Evolutionary conservation across 345 rosid genomes (phyloP).

Genomic region (Arabidopsis arenosa): DNA sequence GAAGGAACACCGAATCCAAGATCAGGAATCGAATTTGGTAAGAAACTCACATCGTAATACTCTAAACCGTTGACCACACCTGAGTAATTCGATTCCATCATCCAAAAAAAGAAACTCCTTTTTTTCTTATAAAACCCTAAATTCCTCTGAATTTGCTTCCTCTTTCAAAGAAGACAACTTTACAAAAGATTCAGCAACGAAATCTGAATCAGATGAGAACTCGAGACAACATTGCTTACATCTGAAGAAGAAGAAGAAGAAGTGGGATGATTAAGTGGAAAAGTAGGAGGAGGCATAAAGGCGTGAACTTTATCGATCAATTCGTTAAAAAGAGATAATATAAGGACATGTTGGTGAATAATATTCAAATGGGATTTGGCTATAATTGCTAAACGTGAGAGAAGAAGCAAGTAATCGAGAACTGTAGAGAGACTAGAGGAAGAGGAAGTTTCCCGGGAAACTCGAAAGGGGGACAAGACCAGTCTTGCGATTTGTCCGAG

Average conservation of each 20-base stretch:
- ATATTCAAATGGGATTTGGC: background rate
- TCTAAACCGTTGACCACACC: conserved; percentile 41
- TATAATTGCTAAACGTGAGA: conserved; percentile 22
- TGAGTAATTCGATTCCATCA: conserved; percentile 40
- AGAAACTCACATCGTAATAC: conserved; percentile 41
- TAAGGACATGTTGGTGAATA: background rate
- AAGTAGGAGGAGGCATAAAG: conserved; percentile 4
- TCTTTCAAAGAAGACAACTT: background rate
- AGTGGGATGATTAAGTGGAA: conserved; percentile 16
- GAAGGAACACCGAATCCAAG: conserved; percentile 47
- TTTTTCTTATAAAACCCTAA: background rate
- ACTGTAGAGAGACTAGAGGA: background rate
- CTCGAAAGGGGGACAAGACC: conserved; percentile 39
- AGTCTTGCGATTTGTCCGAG: conserved; percentile 41
- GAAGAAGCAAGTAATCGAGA: conserved; percentile 1
- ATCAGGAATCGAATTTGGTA: conserved; percentile 31
- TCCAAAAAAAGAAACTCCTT: background rate
- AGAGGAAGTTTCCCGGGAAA: conserved; percentile 30
- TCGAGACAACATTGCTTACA: conserved; percentile 21
- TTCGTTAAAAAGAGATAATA: background rate
- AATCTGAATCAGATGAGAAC: background rate
- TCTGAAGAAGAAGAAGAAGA: conserved; percentile 9
- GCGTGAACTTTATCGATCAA: background rate
- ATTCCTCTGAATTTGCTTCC: background rate
- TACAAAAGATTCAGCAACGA: conserved; percentile 5